A percentile compares a stretch with the other conserved stretches of the same genome.
Evolutionary conservation across 441 rosid genomes (phyloP).

Genomic region (Euphorbia neoarborescens): DNA sequence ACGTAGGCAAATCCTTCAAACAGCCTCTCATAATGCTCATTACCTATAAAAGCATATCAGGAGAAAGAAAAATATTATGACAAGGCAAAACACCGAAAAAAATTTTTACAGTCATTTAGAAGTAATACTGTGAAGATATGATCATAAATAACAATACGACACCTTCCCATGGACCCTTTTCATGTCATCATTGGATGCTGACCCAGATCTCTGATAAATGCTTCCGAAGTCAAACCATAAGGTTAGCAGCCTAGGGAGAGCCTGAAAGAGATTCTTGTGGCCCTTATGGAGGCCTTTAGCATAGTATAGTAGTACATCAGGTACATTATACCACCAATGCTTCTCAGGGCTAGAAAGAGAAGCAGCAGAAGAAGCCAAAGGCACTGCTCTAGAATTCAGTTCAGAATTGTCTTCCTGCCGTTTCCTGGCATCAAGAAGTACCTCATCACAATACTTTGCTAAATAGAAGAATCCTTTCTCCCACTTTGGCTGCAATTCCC

Average conservation of each 20-base stretch:
- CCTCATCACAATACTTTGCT: constrained; percentile 94
- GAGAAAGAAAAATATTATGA: constrained; percentile 5
- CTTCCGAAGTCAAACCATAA: constrained; percentile 98
- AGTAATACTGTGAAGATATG: neutral
- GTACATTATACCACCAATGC: constrained; percentile 68
- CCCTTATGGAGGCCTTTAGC: constrained; percentile 97
- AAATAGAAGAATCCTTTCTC: constrained; percentile 93
- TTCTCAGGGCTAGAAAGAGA: constrained; percentile 53
- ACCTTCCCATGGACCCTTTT: constrained; percentile 74
- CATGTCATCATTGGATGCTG: constrained; percentile 58
- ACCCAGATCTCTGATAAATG: constrained; percentile 53
- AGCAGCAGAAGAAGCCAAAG: constrained; percentile 40
- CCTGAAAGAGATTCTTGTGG: constrained; percentile 93
- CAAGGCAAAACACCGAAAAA: constrained; percentile 9
- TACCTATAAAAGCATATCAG: constrained; percentile 45
- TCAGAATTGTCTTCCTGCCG: constrained; percentile 80
- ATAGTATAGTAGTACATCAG: constrained; percentile 78
- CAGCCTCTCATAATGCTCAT: constrained; percentile 85
- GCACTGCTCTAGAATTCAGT: constrained; percentile 34
- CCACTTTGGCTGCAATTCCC: constrained; percentile 87
- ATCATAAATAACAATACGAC: neutral
- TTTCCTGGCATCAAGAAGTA: constrained; percentile 90
- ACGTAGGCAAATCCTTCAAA: constrained; percentile 93
- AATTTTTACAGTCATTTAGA: neutral
- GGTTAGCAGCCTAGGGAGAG: constrained; percentile 95